Base-by-base conservation (phyloP, 495 filamentous ascomycete genomes). In the Astrocystis sublimbata region DNA sequence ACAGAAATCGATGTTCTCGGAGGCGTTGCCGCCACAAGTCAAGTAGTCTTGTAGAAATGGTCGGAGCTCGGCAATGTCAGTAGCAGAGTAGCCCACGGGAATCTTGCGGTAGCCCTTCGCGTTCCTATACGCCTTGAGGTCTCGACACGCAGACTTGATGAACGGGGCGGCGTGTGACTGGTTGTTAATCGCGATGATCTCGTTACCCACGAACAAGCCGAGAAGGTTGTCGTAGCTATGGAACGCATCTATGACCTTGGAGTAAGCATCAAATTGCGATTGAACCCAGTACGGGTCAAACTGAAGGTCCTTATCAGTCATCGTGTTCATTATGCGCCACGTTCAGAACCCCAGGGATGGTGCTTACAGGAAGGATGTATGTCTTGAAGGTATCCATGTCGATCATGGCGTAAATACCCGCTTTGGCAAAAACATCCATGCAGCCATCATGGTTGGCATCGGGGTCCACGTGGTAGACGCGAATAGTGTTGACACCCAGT, bases 31-130 rank as follows among this genome's bases (percentile, higher is more conserved):
- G 46, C 86, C 86, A 73, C 92, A 96, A 10, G 89, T 88, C 33
- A 96, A 77, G 73, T 96, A 96, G 70, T 96, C 87, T 74, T 96
- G 92, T 2, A 96, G 79, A 86, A 89, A 91, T 35, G 92, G 92
- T 19, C 92, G 87, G 42, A 94, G 84, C 43, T 85, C 79, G 3
- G 89, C 78, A 64, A 96, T 93, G 72, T 96, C 92, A 33, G 92
- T 90, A n/a, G 91, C 92, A 7, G 91, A 92, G 76, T 96, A 96
- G 42, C 92, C 92, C 53, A 96, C 78, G 6, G 92, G 92, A 54
- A 96, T 89, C 30, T 88, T 76, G 58, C 92, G 89, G 75, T 94
- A 93, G n/a, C 81, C 80, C 76, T 93, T 90, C 54, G 78, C 73
- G 67, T 92, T 81, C 49, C 91, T 83, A 74, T 96, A 91, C 1